Evolutionary conservation across 2,329 filamentous ascomycete genomes (phyloP), one percentile per base, ranked within the genome.

Genomic region (Bipolaris victoriae): DNA sequence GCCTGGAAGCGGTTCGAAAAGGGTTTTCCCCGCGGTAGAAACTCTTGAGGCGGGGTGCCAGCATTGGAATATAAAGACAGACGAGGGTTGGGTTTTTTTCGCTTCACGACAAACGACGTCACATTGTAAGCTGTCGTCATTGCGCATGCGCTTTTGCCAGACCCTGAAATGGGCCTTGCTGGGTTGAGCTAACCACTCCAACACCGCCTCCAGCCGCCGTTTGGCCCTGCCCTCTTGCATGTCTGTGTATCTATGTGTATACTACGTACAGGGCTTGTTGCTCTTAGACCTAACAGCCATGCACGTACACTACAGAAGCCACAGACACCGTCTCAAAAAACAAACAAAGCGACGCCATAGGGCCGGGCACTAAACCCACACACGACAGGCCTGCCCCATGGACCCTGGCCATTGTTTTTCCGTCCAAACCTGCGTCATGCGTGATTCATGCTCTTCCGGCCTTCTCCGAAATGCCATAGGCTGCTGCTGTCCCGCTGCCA

Each of bases 1-100:
- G 68, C 60, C 72, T 73, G 65, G 70, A 75, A 67, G 69, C 66
- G 67, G 10, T 67, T 70, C 65, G 60, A 68, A 72, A 55, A 57
- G 16, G 61, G 63, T 57, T 60, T 58, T 52, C 58, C 62, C 51
- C 64, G 58, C 59, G 59, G 57, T 46, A 47, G 46, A 56, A 62
- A 47, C 47, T 54, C 43, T 53, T 53, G 56, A 48, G 52, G 58
- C 66, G 61, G 58, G 58, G 64, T 72, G 60, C 58, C 57, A 61
- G 52, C 54, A 55, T 51, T 16, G 46, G 48, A 58, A 58, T 67
- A 65, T 64, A 68, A 64, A 65, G 44, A 46, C 44, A 52, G 56
- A 57, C 51, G 59, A 47, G 51, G 52, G 60, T 54, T 62, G 59
- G 52, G 64, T 65, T 68, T 65, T 65, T 68, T 65, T 60, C 26